Percentiles rank a stretch among this genome's conserved stretches.
These are phyloP conservation scores for Meyerozyma guilliermondii DNA, from an alignment of 1,139 yeast species.

Conservation along the genomic window DNA sequence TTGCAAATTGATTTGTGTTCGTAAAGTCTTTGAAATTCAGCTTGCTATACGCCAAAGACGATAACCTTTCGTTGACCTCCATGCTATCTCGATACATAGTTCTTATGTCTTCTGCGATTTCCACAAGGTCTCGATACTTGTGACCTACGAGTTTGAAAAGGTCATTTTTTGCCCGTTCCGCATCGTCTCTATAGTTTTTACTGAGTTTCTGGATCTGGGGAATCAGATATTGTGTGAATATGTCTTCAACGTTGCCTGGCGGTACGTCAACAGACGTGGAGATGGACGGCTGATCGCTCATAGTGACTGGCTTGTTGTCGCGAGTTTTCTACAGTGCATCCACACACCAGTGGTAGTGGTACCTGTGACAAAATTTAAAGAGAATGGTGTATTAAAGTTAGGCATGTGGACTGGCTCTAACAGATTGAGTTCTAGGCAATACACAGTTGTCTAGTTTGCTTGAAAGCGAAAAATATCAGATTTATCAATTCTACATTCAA, in stretches of 20 bases:
- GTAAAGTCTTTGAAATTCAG: conserved; percentile 27
- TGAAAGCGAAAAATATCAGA: too few species aligned
- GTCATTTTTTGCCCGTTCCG: conserved; percentile 28
- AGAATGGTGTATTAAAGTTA: too few species aligned
- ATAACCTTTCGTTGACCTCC: conserved; percentile 21
- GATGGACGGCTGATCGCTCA: neutral
- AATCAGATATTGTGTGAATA: conserved; percentile 29
- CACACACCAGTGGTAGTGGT: neutral
- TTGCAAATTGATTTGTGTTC: conserved; percentile 15
- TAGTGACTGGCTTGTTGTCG: neutral
- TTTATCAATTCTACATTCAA: too few species aligned
- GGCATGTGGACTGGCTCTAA: too few species aligned
- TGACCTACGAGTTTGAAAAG: conserved; percentile 57
- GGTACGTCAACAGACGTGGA: neutral
- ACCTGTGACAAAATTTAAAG: too few species aligned
- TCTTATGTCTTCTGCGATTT: conserved; percentile 65
- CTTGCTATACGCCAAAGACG: conserved; percentile 29
- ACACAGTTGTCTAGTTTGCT: too few species aligned
- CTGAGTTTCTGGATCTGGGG: conserved; percentile 31
- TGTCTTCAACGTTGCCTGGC: conserved; percentile 25
- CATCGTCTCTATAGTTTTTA: conserved; percentile 22
- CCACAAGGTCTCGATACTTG: conserved; percentile 61
- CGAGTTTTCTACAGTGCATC: neutral
- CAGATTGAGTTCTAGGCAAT: too few species aligned
- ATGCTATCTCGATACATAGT: conserved; percentile 42